Conservation (phyloP, 2,329 filamentous ascomycete genomes). For the Neocatenulostroma microsporum region DNA sequence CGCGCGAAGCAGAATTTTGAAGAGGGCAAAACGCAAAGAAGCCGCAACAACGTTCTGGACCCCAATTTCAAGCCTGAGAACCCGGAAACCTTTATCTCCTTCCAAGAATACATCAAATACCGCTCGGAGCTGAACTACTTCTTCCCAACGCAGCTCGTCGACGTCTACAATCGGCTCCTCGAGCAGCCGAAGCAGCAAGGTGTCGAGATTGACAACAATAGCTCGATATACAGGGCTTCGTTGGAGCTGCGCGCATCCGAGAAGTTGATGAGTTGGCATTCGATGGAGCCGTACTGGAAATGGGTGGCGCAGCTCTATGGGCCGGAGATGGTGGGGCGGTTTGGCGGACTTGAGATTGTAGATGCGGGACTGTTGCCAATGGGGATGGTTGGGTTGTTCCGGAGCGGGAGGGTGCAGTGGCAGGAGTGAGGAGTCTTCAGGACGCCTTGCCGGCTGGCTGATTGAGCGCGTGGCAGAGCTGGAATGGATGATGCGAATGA, state of each 20-base stretch:
- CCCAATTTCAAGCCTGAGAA: background rate
- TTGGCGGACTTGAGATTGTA: constrained; percentile 4
- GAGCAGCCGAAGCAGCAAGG: constrained; percentile 1
- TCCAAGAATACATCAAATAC: constrained; percentile 3
- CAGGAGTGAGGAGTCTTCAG: background rate
- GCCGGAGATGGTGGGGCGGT: constrained; percentile 4
- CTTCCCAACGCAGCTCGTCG: background rate
- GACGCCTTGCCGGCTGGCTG: no score
- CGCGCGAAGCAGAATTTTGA: constrained; percentile 1
- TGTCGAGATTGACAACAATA: background rate
- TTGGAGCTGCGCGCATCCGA: background rate
- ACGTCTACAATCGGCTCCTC: constrained; percentile 1
- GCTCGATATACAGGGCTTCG: background rate
- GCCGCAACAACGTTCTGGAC: background rate
- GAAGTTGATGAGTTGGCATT: background rate
- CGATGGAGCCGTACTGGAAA: constrained; percentile 4
- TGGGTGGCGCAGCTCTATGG: constrained; percentile 4
- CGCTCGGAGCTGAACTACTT: constrained; percentile 2
- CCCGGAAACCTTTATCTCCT: constrained; percentile 1
- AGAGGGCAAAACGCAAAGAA: background rate
- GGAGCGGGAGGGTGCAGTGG: constrained; percentile 5
- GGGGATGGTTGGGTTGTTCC: constrained; percentile 1
- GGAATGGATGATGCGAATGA: no score
- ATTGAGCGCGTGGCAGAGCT: no score
- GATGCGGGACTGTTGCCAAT: constrained; percentile 3